A percentile compares a stretch with the other conserved stretches of the same genome.
Evolutionary conservation across 495 filamentous ascomycete genomes (phyloP).

Genomic region (Xylaria flabelliformis): DNA sequence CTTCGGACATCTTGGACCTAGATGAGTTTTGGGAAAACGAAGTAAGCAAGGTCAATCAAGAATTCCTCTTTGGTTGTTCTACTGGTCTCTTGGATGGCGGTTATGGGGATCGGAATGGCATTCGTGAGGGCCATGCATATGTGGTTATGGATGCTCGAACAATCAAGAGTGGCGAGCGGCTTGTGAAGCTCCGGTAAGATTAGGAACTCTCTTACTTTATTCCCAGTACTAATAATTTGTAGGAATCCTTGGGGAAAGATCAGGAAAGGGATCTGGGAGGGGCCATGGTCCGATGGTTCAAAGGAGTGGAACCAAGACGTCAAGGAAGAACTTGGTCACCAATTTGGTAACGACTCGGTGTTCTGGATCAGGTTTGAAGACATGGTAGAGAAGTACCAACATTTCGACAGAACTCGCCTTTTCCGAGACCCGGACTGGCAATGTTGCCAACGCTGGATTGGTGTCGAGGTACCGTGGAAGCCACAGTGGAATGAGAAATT

Average conservation of each 20-base stretch:
- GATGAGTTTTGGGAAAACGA: slow-evolving; percentile 91
- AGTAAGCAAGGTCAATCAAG: slow-evolving; percentile 82
- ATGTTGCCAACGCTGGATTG: slow-evolving; percentile 87
- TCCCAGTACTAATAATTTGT: slow-evolving; percentile 21
- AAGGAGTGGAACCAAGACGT: slow-evolving; percentile 93
- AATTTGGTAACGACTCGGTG: slow-evolving; percentile 87
- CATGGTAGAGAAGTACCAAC: slow-evolving; percentile 81
- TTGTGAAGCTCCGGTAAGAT: slow-evolving; percentile 54
- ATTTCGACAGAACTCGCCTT: slow-evolving; percentile 87
- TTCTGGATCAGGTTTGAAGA: slow-evolving; percentile 79
- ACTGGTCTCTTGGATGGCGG: slow-evolving; percentile 71
- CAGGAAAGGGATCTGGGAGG: slow-evolving; percentile 77
- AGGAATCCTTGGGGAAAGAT: slow-evolving; percentile 84
- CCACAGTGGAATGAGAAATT: slow-evolving; percentile 90
- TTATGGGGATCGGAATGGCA: slow-evolving; percentile 72
- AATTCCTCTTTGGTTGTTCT: slow-evolving; percentile 88
- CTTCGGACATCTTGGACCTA: slow-evolving; percentile 87
- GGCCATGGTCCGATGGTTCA: slow-evolving; percentile 89
- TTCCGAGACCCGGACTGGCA: slow-evolving; percentile 81
- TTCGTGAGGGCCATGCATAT: slow-evolving; percentile 84
- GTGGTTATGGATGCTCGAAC: slow-evolving; percentile 81
- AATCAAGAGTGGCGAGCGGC: slow-evolving; percentile 53
- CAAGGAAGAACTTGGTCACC: slow-evolving; percentile 80
- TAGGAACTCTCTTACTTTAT: neutral
- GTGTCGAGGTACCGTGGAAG: slow-evolving; percentile 85